phyloP scores from a whole-genome alignment of 495 filamentous ascomycete genomes.

The Aspergillus nidulans region DNA sequence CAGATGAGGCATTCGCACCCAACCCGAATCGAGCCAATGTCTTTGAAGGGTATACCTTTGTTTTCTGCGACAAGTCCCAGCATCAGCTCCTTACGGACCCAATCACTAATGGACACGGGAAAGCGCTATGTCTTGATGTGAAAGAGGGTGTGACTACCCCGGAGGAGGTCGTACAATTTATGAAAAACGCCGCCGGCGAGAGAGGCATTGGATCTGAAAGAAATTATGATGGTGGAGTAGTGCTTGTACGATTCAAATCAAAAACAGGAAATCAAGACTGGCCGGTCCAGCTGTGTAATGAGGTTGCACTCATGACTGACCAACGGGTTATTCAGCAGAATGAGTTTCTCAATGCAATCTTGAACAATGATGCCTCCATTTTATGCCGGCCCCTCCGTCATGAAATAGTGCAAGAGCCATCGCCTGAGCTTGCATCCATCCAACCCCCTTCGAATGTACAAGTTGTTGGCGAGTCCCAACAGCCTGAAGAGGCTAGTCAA shows the following conservation, averaged over 20 bases:
- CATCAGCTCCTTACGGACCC: slow-evolving; percentile 68
- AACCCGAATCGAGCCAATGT: slow-evolving; percentile 60
- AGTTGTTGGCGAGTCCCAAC: slow-evolving; percentile 16
- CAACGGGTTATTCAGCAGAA: slow-evolving; percentile 84
- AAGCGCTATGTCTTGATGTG: slow-evolving; percentile 64
- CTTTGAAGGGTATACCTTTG: slow-evolving; percentile 83
- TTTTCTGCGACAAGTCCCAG: slow-evolving; percentile 79
- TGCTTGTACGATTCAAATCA: slow-evolving; percentile 71
- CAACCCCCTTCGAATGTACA: slow-evolving; percentile 1
- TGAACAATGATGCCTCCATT: slow-evolving; percentile 66
- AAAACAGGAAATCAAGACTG: slow-evolving; percentile 61
- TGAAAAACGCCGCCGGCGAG: slow-evolving; percentile 67
- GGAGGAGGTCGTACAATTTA: slow-evolving; percentile 71
- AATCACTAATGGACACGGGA: slow-evolving; percentile 77
- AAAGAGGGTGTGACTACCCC: slow-evolving; percentile 62
- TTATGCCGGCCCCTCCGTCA: slow-evolving; percentile 58
- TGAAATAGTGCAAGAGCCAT: not conserved
- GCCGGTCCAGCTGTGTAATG: slow-evolving; percentile 61
- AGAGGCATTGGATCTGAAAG: slow-evolving; percentile 63
- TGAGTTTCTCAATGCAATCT: slow-evolving; percentile 88
- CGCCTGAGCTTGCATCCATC: not conserved
- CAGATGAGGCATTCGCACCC: slow-evolving; percentile 62
- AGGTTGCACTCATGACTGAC: slow-evolving; percentile 64
- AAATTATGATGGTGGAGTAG: slow-evolving; percentile 62
- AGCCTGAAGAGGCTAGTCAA: slow-evolving; percentile 14